phyloP scores from a whole-genome alignment of 176 grass and related monocot genomes.

The Ensete ventricosum region DNA sequence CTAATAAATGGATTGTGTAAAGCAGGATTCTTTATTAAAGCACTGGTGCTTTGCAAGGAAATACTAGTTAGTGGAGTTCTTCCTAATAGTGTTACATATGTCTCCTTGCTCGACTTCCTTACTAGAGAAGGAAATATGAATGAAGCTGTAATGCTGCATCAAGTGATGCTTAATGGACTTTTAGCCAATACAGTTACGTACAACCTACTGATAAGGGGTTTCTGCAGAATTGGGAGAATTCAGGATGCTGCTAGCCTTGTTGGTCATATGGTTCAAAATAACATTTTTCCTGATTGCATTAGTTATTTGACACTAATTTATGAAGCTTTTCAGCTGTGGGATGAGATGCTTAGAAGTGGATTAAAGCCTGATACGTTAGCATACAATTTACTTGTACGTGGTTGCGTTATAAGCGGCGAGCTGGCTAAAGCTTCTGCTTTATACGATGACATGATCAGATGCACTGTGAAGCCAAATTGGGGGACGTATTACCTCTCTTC shows the following conservation, averaged over 20 bases:
- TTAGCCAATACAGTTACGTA: slow-evolving; percentile 51
- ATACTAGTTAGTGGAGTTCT: slow-evolving; percentile 35
- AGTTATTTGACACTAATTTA: slow-evolving; percentile 62
- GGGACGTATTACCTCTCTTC: slow-evolving; percentile 50
- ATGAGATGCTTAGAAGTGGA: slow-evolving; percentile 54
- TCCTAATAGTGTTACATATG: slow-evolving; percentile 56
- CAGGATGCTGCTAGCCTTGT: slow-evolving; percentile 45
- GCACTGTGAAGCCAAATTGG: slow-evolving; percentile 41
- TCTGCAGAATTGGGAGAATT: slow-evolving; percentile 45
- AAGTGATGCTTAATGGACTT: slow-evolving; percentile 33
- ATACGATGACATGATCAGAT: slow-evolving; percentile 49
- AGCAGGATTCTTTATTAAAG: slow-evolving; percentile 48
- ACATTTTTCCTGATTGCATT: slow-evolving; percentile 58
- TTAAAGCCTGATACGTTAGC: slow-evolving; percentile 49
- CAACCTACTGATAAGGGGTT: slow-evolving; percentile 65
- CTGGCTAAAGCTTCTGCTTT: slow-evolving; percentile 31
- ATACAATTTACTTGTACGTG: slow-evolving; percentile 58
- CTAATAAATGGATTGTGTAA: slow-evolving; percentile 69
- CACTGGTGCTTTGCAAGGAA: slow-evolving; percentile 55
- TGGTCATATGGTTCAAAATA: slow-evolving; percentile 26
- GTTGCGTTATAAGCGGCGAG: slow-evolving; percentile 43
- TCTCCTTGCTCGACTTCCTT: slow-evolving; percentile 57
- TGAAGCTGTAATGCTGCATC: slow-evolving; percentile 44
- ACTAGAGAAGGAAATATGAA: slow-evolving; percentile 47
- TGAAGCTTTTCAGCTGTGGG: slow-evolving; percentile 57